A percentile compares a stretch with the other conserved stretches of the same genome.
phyloP scores from a whole-genome alignment of 306 rosid species.

The Cucumis cinereus region DNA sequence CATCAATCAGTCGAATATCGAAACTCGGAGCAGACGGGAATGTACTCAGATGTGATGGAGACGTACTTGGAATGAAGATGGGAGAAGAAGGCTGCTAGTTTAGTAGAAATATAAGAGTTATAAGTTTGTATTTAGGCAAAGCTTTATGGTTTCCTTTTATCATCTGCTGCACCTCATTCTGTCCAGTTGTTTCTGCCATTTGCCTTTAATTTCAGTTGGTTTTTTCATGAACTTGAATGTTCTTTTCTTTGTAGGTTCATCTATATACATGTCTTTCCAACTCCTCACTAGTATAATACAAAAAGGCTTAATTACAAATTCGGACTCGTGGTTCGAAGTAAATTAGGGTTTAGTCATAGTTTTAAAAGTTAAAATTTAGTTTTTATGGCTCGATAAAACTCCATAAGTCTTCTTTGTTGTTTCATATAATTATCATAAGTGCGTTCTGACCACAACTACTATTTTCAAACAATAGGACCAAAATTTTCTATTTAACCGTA shows the following conservation, averaged over 20 bases:
- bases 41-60: slow-evolving; percentile 90
- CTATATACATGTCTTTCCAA: neutral
- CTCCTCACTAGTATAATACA: neutral
- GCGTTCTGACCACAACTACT: too few relatives aligned
- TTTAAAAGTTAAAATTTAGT: too few relatives aligned
- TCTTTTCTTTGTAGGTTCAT: neutral
- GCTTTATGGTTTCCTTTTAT: slow-evolving; percentile 29
- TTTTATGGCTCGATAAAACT: too few relatives aligned
- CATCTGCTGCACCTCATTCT: neutral
- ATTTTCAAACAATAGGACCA: too few relatives aligned
- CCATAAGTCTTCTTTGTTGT: too few relatives aligned
- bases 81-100: slow-evolving; percentile 5
- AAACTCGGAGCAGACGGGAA: slow-evolving; percentile 49
- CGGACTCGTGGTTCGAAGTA: too few relatives aligned
- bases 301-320: too few relatives aligned
- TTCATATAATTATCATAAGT: too few relatives aligned
- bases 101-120: slow-evolving; percentile 15
- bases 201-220: slow-evolving; percentile 2
- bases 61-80: slow-evolving; percentile 64
- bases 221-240: neutral
- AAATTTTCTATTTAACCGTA: too few relatives aligned
- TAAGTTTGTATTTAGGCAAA: slow-evolving; percentile 44
- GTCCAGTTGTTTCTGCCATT: neutral
- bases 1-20: slow-evolving; percentile 47
- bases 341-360: too few relatives aligned